phyloP scores from a whole-genome alignment of 2,329 filamentous ascomycete species.

The Pezicula neosporulosa region DNA sequence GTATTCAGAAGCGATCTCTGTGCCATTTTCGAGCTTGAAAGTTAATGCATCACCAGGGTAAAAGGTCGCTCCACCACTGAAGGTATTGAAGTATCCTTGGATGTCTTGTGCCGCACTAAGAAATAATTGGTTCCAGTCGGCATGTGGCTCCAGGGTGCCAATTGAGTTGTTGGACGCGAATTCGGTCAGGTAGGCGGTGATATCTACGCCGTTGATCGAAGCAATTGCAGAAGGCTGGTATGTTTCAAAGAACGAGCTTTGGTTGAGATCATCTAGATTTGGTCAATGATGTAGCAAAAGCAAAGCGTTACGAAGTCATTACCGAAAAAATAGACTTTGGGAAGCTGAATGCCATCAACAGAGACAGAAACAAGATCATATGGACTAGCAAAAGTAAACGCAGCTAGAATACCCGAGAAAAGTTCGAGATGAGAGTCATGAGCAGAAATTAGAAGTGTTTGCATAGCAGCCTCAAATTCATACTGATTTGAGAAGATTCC shows the following conservation, averaged over 20 bases:
- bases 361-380: slow-evolving; percentile 56
- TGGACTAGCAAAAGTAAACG: slow-evolving; percentile 46
- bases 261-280: slow-evolving; percentile 23
- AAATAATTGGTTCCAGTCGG: slow-evolving; percentile 32
- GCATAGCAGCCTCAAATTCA: slow-evolving; percentile 52
- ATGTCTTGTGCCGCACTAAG: slow-evolving; percentile 20
- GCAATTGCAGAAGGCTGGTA: slow-evolving; percentile 40
- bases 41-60: slow-evolving; percentile 33
- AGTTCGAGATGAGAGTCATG: slow-evolving; percentile 63
- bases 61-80: slow-evolving; percentile 29
- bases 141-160: slow-evolving; percentile 30
- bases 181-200: slow-evolving; percentile 41
- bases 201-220: slow-evolving; percentile 51
- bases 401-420: slow-evolving; percentile 43
- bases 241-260: slow-evolving; percentile 19
- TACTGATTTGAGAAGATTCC: slow-evolving; percentile 47
- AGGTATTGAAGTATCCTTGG: slow-evolving; percentile 29
- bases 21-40: slow-evolving; percentile 34
- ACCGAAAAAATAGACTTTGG: slow-evolving; percentile 29
- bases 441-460: slow-evolving; percentile 42
- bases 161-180: slow-evolving; percentile 31
- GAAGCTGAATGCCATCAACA: slow-evolving; percentile 42
- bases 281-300: not conserved
- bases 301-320: not conserved
- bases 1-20: slow-evolving; percentile 25